Percentiles rank a stretch among this genome's conserved stretches.
Conservation (phyloP, 129 eudicot species). For the Lonicera japonica region DNA sequence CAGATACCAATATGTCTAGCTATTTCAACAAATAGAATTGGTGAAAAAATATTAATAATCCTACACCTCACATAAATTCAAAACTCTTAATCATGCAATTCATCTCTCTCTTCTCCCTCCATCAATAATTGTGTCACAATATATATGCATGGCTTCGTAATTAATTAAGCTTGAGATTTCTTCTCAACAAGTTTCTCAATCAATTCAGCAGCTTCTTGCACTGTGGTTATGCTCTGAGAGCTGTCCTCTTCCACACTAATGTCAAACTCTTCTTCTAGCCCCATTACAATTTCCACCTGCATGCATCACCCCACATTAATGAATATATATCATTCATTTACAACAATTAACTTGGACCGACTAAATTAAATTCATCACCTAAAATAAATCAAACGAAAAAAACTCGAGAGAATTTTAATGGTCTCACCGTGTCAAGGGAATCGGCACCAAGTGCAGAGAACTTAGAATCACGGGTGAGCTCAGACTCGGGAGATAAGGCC, state of each 20-base stretch:
- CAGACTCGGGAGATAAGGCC: constrained; percentile 42
- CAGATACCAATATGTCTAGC: too few relatives aligned
- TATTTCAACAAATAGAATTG: too few relatives aligned
- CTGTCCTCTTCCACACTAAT: constrained; percentile 67
- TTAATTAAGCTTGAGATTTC: constrained; percentile 22
- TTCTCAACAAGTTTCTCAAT: constrained; percentile 56
- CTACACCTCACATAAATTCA: background rate
- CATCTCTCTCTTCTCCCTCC: background rate
- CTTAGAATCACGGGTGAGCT: constrained; percentile 48
- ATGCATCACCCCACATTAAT: too few relatives aligned
- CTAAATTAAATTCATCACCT: too few relatives aligned
- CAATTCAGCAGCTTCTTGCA: constrained; percentile 75
- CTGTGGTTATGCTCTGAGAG: constrained; percentile 56
- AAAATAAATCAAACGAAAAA: too few relatives aligned
- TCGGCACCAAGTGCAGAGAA: constrained; percentile 74
- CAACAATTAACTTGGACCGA: too few relatives aligned
- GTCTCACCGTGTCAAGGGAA: constrained; percentile 72
- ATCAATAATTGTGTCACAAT: too few relatives aligned
- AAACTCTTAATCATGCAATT: background rate
- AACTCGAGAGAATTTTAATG: background rate
- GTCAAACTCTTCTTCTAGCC: constrained; percentile 56
- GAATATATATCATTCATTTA: too few relatives aligned
- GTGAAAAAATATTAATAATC: too few relatives aligned
- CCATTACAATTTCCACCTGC: constrained; percentile 80
- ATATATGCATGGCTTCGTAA: too few relatives aligned